These are phyloP conservation scores for Penicillium sp. DNA, from an alignment of 2,329 filamentous ascomycete genomes.

Conservation along the genomic window DNA sequence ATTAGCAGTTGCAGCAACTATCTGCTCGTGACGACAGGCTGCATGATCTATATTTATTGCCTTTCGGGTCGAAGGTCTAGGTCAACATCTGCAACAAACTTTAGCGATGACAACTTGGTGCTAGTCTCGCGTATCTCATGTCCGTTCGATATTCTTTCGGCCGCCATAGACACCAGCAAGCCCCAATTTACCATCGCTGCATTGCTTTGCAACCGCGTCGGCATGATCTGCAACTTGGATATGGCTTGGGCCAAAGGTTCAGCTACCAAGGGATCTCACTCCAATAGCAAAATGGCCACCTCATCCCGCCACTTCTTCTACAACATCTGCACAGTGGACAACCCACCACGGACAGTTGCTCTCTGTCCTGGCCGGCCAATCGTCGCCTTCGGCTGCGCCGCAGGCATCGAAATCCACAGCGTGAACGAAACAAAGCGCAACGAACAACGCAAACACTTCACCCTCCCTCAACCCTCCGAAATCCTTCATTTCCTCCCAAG, in stretches of 20 bases:
- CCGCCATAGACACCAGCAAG: constrained; percentile 62
- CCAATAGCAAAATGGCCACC: constrained; percentile 31
- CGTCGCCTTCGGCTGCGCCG: constrained; percentile 63
- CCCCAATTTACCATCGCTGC: constrained; percentile 57
- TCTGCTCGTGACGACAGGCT: constrained; percentile 55
- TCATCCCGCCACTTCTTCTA: constrained; percentile 46
- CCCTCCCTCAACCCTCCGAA: constrained; percentile 43
- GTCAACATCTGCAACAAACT: constrained; percentile 24
- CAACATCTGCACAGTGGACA: constrained; percentile 59
- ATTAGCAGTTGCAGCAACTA: constrained; percentile 60
- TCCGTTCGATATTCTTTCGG: constrained; percentile 56
- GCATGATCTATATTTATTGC: constrained; percentile 57
- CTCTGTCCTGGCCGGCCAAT: constrained; percentile 64
- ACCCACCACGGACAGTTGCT: constrained; percentile 63
- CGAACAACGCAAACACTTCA: constrained; percentile 39
- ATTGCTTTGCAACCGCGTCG: constrained; percentile 59
- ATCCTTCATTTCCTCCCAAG: constrained; percentile 58
- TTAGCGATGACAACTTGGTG: constrained; percentile 34
- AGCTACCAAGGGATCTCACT: constrained; percentile 6
- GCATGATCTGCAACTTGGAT: constrained; percentile 58
- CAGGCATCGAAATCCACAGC: constrained; percentile 64
- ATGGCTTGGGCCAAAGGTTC: background rate
- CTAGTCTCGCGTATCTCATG: constrained; percentile 57
- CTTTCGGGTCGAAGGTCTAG: constrained; percentile 30
- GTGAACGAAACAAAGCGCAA: constrained; percentile 47